Percentiles rank a stretch among this genome's conserved stretches.
Conservation (phyloP, 2,329 filamentous ascomycete species). For the Berkeleyomyces basicola region DNA sequence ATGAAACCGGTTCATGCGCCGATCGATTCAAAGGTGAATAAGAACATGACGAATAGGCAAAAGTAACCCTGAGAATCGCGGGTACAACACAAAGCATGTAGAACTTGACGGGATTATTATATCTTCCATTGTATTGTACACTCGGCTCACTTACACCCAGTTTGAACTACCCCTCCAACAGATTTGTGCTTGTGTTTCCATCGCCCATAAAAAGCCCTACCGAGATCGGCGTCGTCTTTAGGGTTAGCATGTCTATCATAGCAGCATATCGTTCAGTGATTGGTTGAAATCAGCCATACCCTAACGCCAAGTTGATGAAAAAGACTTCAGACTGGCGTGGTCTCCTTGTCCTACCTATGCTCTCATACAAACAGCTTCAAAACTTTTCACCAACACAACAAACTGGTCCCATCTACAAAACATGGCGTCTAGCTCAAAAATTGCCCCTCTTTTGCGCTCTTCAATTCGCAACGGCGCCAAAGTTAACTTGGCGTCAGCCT, state of each 20-base stretch:
- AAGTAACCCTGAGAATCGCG: background rate
- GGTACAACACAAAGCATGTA: too few species aligned
- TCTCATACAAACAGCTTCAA: background rate
- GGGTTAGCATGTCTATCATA: background rate
- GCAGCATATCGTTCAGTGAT: background rate
- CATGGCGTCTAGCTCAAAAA: constrained; percentile 6
- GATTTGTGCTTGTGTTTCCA: background rate
- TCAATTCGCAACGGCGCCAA: background rate
- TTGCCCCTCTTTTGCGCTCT: constrained; percentile 7
- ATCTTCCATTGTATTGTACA: too few species aligned
- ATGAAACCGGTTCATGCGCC: background rate
- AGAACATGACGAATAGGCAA: background rate
- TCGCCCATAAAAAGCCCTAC: background rate
- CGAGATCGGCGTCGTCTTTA: background rate
- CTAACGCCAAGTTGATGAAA: background rate
- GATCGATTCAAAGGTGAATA: background rate
- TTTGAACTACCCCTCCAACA: too few species aligned
- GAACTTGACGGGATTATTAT: too few species aligned
- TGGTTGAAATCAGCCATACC: background rate
- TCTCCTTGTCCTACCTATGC: background rate
- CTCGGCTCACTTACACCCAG: too few species aligned
- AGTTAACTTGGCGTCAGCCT: background rate
- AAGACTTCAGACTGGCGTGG: background rate
- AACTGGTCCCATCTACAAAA: background rate
- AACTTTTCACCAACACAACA: background rate